A percentile compares a stretch with the other conserved stretches of the same genome.
phyloP scores from a whole-genome alignment of 129 eudicot genomes.

The Solidago caesia region DNA sequence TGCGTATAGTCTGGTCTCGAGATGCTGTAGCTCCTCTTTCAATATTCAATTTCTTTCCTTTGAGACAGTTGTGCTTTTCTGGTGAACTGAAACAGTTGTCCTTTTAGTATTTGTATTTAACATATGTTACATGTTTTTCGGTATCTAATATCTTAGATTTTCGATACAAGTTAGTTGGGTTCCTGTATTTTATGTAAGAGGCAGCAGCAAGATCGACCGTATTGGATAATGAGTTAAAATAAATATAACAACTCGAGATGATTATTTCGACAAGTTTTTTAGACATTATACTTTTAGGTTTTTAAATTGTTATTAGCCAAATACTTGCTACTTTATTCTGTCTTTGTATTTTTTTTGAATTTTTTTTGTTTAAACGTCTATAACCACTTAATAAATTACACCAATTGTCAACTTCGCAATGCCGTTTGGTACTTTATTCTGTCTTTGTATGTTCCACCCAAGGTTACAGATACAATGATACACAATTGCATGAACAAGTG shows the following conservation, averaged over 20 bases:
- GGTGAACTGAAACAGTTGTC: background rate
- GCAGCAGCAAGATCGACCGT: background rate
- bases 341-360: too few species aligned
- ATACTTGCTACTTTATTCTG: too few species aligned
- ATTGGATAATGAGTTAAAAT: background rate
- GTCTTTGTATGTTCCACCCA: too few species aligned
- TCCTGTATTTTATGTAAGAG: background rate
- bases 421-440: too few species aligned
- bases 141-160: background rate
- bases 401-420: too few species aligned
- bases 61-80: constrained; percentile 18
- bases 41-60: constrained; percentile 18
- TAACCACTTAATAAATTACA: too few species aligned
- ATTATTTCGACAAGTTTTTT: too few species aligned
- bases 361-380: too few species aligned
- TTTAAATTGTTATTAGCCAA: too few species aligned
- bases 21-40: constrained; percentile 13
- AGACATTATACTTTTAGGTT: too few species aligned
- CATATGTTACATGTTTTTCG: background rate
- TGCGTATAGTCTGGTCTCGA: constrained; percentile 22
- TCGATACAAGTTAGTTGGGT: background rate
- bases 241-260: background rate
- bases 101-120: constrained; percentile 24
- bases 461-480: too few species aligned
- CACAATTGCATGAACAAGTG: too few species aligned